Base-by-base conservation (phyloP, 805 yeast species). In the Yarrowia divulgata region DNA sequence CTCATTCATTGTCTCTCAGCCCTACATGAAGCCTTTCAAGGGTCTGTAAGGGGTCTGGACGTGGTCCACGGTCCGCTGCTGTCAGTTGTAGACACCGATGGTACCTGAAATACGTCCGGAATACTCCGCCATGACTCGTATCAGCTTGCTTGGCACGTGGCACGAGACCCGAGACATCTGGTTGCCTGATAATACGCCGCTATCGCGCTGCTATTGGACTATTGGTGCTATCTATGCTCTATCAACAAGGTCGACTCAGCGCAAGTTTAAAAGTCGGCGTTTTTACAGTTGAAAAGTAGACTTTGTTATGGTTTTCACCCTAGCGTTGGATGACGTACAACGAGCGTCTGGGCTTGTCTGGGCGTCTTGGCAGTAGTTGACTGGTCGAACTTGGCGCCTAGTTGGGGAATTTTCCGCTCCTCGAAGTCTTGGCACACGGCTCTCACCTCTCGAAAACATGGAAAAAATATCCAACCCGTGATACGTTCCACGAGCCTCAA, bases 221-320 rank as follows among this genome's bases (percentile, higher is more conserved):
- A 16, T 10, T 5, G 3, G 8, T 32, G 39, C 57, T 52, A 52
- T 52, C 57, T 52, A 52, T 52, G 19, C 4, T 9, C 49, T 48
- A n/a, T 37, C 10, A 52, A 18, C 42, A 35, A 16, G 57, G 6
- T 8, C 9, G 14, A 12, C 37, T 7, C 10, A 35, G 57, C 57
- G 57, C 57, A 52, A 52, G 57, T 34, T 52, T 52, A 52, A 52
- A 52, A 52, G 40, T 52, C 57, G 57, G 57, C 57, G 42, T 9
- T 18, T 35, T 18, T 12, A 52, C 16, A n/a, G 23, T 32, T 49
- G 0, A 12, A 42, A 1, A 23, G 29, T 23, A 2, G 29, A 23
- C 3, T 23, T 23, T 23, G 29, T 42, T n/a, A 39, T 5, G 40
- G 14, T 37, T 37, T 37, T 5, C 35, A 34, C 35, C n/a, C n/a